Base-by-base conservation (phyloP, 2,329 filamentous ascomycete genomes). In the Aspergillus candidus region DNA sequence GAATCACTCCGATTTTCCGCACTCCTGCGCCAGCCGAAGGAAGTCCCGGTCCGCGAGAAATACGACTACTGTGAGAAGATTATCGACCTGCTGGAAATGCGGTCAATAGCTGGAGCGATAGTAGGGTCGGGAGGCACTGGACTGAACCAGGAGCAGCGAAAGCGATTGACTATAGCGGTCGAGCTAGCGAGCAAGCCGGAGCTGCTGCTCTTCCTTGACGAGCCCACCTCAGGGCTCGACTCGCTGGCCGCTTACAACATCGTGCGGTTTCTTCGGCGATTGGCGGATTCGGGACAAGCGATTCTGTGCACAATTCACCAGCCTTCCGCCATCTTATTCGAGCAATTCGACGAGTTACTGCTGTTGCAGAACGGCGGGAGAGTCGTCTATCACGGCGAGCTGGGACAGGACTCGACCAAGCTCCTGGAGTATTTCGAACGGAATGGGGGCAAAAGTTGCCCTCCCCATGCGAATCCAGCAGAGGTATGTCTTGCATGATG, bases 301-400 rank as follows among this genome's bases (percentile, higher is more conserved):
- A 88, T 94, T 54, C 76, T 94, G 3, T 94, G 88, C 69, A 94
- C 89, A 0, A 94, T 94, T 51, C 89, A 94, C 63, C 89, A 94
- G 62, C 88, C 89, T 1, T 91, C 89, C 53, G 86, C 86, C 12
- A 82, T 86, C 0, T 74, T 94, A 0, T 94, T 95, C 55, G 86
- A 93, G 64, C 84, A 89, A 65, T 95, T 94, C 53, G 88, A 94
- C 61, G 79, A 88, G 11, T 75, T 95, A 2, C 71, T 94, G 4
- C 75, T 94, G 3, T 75, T 94, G 2, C 81, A 91, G 65, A 77
- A 79, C 33, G 88, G 88, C 47, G 88, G 88, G 4, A 77, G 83
- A 43, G 86, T 85, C 37, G 86, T 94, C 39, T 94, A 94, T 70
- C 91, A 93, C 58, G 88, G 88, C 14, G 83, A 90, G 46, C 84